A percentile compares a stretch with the other conserved stretches of the same genome.
Evolutionary conservation across 164 flowering plant species (phyloP).

Genomic region (Protea cynaroides): DNA sequence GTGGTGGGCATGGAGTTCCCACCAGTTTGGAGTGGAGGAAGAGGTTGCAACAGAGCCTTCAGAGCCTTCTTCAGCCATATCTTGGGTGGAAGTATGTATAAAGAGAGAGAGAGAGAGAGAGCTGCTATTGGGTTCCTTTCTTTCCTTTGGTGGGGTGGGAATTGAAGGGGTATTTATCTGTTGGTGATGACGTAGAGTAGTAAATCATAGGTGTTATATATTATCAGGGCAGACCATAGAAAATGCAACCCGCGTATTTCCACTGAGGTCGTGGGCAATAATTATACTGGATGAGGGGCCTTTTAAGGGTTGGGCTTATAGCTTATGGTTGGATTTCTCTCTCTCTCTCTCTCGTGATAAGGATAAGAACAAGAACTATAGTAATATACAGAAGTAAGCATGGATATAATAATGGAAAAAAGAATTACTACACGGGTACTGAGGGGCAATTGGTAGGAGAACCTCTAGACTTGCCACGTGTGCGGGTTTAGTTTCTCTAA

Average conservation of each 20-base stretch:
- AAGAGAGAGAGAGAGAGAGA: background rate
- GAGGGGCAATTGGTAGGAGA: too few relatives aligned
- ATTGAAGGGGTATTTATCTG: conserved; percentile 27
- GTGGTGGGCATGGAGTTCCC: conserved; percentile 33
- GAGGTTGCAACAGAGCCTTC: conserved; percentile 41
- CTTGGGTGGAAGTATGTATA: background rate
- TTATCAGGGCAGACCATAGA: conserved; percentile 40
- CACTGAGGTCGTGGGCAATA: conserved; percentile 51
- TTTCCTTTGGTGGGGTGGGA: conserved; percentile 17
- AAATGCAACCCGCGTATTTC: conserved; percentile 44
- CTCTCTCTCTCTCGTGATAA: conserved; percentile 1
- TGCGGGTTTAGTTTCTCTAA: too few relatives aligned
- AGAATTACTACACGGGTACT: too few relatives aligned
- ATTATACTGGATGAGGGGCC: conserved; percentile 21
- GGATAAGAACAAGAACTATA: background rate
- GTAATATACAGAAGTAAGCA: too few relatives aligned
- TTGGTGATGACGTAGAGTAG: conserved; percentile 26
- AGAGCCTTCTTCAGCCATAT: conserved; percentile 47
- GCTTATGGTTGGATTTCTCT: conserved; percentile 8
- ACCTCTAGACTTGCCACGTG: too few relatives aligned
- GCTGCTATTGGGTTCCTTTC: background rate
- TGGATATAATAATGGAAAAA: too few relatives aligned
- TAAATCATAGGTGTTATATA: conserved; percentile 15
- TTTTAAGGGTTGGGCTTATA: conserved; percentile 1
- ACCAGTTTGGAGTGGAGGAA: conserved; percentile 34